Evolutionary conservation across 148 eudicot species (phyloP).

Genomic region (Fallopia convolvulus): DNA sequence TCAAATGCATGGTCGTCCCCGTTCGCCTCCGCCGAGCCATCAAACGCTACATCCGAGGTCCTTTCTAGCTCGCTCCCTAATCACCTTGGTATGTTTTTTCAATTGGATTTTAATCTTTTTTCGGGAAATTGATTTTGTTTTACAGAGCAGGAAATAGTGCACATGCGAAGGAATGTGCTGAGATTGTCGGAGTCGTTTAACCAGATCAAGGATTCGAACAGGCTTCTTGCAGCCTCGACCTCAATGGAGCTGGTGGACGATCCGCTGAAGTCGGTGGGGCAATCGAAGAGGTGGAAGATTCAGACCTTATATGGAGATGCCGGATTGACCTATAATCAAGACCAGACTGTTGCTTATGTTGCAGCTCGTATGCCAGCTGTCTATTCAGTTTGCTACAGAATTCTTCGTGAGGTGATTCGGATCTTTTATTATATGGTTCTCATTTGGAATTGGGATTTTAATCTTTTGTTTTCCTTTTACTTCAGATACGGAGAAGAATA

Average conservation of each 20-base stretch:
- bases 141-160: constrained; percentile 16
- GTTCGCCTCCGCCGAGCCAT: constrained; percentile 68
- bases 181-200: constrained; percentile 55
- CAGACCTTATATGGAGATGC: constrained; percentile 60
- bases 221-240: constrained; percentile 43
- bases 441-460: background rate
- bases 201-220: constrained; percentile 55
- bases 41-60: constrained; percentile 4
- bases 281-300: constrained; percentile 76
- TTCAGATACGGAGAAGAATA: constrained; percentile 50
- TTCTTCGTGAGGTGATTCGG: constrained; percentile 65
- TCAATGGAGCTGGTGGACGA: constrained; percentile 72
- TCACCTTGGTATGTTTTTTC: background rate
- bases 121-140: background rate
- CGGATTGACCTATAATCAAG: constrained; percentile 61
- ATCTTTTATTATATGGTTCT: constrained; percentile 4
- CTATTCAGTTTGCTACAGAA: constrained; percentile 67
- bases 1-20: constrained; percentile 55
- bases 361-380: constrained; percentile 93
- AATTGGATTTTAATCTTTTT: background rate
- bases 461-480: background rate
- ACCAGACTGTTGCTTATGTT: constrained; percentile 68
- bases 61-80: background rate
- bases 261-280: constrained; percentile 43
- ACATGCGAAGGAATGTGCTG: constrained; percentile 77